Conservation (phyloP, 2,329 filamentous ascomycete genomes). For the Ceratocystis diversiconidia region DNA sequence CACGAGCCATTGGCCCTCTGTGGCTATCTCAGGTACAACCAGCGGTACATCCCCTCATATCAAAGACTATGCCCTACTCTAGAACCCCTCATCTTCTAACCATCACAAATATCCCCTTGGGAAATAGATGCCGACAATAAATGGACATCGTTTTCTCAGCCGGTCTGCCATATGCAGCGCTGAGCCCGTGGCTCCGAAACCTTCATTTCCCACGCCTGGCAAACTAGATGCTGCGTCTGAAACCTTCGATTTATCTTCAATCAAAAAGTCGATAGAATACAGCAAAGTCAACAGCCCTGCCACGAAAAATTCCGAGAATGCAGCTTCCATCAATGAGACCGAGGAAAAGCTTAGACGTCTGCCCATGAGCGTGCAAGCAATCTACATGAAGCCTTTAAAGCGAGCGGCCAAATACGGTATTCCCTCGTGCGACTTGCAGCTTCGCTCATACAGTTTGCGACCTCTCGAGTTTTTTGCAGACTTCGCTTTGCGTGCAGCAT, state of each 20-base stretch:
- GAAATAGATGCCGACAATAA: not conserved
- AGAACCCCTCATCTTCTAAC: not conserved
- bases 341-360: conserved; percentile 14
- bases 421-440: conserved; percentile 77
- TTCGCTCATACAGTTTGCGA: conserved; percentile 79
- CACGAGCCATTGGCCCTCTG: conserved; percentile 9
- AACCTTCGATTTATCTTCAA: not conserved
- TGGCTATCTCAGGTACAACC: not conserved
- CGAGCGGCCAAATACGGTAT: conserved; percentile 60
- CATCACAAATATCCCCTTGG: not conserved
- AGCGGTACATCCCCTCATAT: not conserved
- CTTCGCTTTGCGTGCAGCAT: conserved; percentile 86
- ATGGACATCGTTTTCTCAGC: not conserved
- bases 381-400: conserved; percentile 74
- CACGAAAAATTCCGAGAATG: conserved; percentile 16
- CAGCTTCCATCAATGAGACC: conserved; percentile 11
- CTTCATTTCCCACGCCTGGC: not conserved
- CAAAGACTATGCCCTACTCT: not conserved
- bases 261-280: not conserved
- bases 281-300: conserved; percentile 18
- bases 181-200: conserved; percentile 1
- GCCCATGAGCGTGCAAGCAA: conserved; percentile 50
- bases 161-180: not conserved
- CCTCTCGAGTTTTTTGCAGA: conserved; percentile 91
- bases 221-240: not conserved